A percentile compares a stretch with the other conserved stretches of the same genome.
Conservation (phyloP, 495 filamentous ascomycete genomes). For the Tuber indicum region DNA sequence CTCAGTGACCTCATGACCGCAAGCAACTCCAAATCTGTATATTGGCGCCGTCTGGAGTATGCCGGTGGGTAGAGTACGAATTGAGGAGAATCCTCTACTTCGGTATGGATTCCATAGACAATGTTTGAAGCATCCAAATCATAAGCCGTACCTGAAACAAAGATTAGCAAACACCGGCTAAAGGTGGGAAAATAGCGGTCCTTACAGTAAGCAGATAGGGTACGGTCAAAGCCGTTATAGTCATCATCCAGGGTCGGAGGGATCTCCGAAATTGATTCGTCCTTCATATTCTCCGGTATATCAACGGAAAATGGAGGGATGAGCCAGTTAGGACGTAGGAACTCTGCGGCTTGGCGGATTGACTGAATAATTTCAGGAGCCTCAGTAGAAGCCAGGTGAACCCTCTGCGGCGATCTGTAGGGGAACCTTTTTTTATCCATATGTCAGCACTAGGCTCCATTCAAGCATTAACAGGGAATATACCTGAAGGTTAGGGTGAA, state of each 20-base stretch:
- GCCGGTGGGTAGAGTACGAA: conserved; percentile 72
- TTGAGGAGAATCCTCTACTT: conserved; percentile 71
- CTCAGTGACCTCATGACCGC: conserved; percentile 79
- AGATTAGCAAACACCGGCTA: conserved; percentile 11
- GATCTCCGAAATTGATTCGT: conserved; percentile 37
- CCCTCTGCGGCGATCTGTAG: conserved; percentile 53
- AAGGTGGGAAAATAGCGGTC: background rate
- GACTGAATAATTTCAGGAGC: conserved; percentile 69
- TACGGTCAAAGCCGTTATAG: conserved; percentile 71
- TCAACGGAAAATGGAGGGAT: conserved; percentile 59
- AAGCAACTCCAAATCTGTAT: conserved; percentile 67
- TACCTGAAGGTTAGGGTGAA: conserved; percentile 80
- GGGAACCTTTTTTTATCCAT: conserved; percentile 53
- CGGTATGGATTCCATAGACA: conserved; percentile 68
- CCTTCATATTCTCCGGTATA: conserved; percentile 37
- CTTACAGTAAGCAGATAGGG: conserved; percentile 76
- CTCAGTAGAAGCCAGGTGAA: conserved; percentile 73
- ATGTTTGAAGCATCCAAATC: conserved; percentile 63
- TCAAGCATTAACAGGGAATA: conserved; percentile 29
- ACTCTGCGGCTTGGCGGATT: conserved; percentile 66
- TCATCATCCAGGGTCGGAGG: conserved; percentile 60
- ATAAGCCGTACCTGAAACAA: conserved; percentile 35
- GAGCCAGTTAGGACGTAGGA: conserved; percentile 77
- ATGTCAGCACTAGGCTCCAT: conserved; percentile 28
- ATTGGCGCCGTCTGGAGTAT: conserved; percentile 51